Evolutionary conservation across 1,139 yeast species (phyloP).

Genomic region (Chernovozyma aurita): DNA sequence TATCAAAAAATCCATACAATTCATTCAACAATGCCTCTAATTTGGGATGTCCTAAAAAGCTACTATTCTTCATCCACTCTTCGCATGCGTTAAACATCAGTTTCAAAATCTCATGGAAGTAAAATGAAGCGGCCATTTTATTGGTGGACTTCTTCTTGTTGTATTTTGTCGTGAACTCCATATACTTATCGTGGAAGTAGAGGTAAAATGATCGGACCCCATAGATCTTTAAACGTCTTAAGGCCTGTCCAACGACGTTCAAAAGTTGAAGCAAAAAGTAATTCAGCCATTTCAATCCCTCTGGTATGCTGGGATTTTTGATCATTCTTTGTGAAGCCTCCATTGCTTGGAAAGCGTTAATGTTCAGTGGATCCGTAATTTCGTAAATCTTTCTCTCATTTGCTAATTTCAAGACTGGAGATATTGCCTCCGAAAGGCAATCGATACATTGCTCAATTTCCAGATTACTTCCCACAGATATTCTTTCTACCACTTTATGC

Average conservation of each 20-base stretch:
- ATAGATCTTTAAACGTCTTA: conserved; percentile 67
- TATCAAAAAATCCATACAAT: not conserved
- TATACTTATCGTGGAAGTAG: conserved; percentile 55
- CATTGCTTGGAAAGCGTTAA: conserved; percentile 70
- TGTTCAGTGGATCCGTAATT: conserved; percentile 57
- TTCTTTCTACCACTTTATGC: conserved; percentile 55
- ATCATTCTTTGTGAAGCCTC: conserved; percentile 60
- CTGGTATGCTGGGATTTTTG: conserved; percentile 50
- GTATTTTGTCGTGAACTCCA: conserved; percentile 56
- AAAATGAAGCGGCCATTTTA: conserved; percentile 58
- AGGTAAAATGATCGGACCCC: conserved; percentile 76
- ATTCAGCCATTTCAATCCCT: conserved; percentile 69
- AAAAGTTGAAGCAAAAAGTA: conserved; percentile 58
- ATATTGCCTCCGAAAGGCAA: conserved; percentile 45
- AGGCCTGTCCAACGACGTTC: conserved; percentile 71
- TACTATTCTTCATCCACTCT: conserved; percentile 32
- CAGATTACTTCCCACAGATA: conserved; percentile 48
- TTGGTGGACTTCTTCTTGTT: conserved; percentile 48
- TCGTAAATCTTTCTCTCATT: conserved; percentile 59
- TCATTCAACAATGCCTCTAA: conserved; percentile 44
- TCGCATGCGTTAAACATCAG: conserved; percentile 44
- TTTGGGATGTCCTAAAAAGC: conserved; percentile 71
- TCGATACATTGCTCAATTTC: conserved; percentile 54
- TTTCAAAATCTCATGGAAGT: conserved; percentile 45
- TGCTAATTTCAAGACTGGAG: conserved; percentile 62